These are phyloP conservation scores for Zelonia costaricensis DNA, from an alignment of 208 protist species.

Conservation along the genomic window DNA sequence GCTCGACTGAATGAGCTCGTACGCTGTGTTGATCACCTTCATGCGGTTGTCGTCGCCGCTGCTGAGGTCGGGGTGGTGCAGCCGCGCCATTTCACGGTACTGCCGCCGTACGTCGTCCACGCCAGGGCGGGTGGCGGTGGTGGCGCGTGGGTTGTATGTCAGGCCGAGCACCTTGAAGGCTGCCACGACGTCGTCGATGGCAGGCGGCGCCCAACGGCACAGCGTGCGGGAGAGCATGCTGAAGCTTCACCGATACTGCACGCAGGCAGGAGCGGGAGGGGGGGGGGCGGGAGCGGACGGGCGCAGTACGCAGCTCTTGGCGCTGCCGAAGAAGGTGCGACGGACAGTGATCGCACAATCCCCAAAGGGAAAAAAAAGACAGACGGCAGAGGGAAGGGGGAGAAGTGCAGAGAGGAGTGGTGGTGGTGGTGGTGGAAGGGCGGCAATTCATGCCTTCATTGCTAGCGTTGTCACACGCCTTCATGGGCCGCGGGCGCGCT, in stretches of 20 bases:
- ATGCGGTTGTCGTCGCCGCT: constrained; percentile 86
- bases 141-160: constrained; percentile 30
- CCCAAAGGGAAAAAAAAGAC: neutral
- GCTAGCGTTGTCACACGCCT: too few species aligned
- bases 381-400: neutral
- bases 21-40: constrained; percentile 90
- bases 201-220: constrained; percentile 19
- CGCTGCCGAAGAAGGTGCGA: neutral
- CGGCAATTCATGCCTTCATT: too few species aligned
- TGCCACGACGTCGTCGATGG: constrained; percentile 51
- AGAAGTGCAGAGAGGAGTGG: too few species aligned
- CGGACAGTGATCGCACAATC: neutral
- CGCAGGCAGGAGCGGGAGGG: neutral
- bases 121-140: constrained; percentile 27
- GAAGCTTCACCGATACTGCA: too few species aligned
- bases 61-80: constrained; percentile 89
- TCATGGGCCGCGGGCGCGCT: too few species aligned
- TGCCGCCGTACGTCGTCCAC: constrained; percentile 64
- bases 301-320: neutral
- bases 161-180: constrained; percentile 83
- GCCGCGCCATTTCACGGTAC: constrained; percentile 84
- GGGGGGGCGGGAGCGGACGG: neutral
- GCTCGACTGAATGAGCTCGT: constrained; percentile 81
- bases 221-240: constrained; percentile 16
- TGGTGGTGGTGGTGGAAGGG: too few species aligned